phyloP scores from a whole-genome alignment of 176 grass and related monocot genomes.

The Phoenix roebelenii region DNA sequence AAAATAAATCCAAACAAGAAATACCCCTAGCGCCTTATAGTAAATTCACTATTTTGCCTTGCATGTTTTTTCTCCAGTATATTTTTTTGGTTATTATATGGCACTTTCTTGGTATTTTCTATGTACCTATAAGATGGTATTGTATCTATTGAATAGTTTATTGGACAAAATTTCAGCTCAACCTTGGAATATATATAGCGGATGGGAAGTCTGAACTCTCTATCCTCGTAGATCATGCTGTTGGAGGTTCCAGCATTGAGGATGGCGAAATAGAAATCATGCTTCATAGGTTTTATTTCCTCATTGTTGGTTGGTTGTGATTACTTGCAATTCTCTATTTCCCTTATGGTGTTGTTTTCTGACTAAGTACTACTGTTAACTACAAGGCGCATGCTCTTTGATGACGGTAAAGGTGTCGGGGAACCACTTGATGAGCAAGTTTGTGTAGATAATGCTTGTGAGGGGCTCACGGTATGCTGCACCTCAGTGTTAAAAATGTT shows the following conservation, averaged over 20 bases:
- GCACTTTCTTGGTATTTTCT: not conserved
- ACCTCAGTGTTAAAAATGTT: too few relatives aligned
- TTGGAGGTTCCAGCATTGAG: slow-evolving; percentile 84
- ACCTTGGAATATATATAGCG: slow-evolving; percentile 57
- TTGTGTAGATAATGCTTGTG: slow-evolving; percentile 44
- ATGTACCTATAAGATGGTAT: not conserved
- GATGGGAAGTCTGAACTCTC: slow-evolving; percentile 79
- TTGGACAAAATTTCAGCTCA: slow-evolving; percentile 45
- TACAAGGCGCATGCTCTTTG: slow-evolving; percentile 52
- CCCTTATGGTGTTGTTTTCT: not conserved
- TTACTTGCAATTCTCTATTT: not conserved
- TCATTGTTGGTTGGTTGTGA: not conserved
- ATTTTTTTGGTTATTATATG: too few relatives aligned
- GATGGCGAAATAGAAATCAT: slow-evolving; percentile 89
- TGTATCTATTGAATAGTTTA: slow-evolving; percentile 6
- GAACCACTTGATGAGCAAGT: slow-evolving; percentile 64
- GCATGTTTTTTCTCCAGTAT: too few relatives aligned
- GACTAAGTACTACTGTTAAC: not conserved
- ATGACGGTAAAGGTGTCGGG: slow-evolving; percentile 55
- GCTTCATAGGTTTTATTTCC: slow-evolving; percentile 61
- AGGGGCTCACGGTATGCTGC: slow-evolving; percentile 55
- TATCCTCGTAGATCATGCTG: slow-evolving; percentile 72
- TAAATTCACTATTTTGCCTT: too few relatives aligned
- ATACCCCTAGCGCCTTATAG: too few relatives aligned
- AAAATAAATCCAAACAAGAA: too few relatives aligned